A percentile compares a stretch with the other conserved stretches of the same genome.
phyloP scores from a whole-genome alignment of 345 rosid genomes.

The Populus pruinosa region DNA sequence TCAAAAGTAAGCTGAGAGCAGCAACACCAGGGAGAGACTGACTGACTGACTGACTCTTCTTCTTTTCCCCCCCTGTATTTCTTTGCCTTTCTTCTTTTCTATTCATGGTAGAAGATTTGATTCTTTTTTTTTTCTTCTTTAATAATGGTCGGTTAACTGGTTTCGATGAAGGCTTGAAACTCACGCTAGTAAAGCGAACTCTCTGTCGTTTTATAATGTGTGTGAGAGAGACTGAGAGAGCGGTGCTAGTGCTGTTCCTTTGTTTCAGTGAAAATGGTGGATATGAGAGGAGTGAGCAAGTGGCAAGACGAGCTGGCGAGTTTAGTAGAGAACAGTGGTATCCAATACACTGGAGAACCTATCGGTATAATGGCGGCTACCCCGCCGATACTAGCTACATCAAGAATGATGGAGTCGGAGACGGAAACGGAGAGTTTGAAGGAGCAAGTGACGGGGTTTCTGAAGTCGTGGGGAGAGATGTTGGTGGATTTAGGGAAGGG shows the following conservation, averaged over 20 bases:
- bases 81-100: too few species aligned
- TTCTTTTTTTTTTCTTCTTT: too few species aligned
- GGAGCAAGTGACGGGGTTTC: slow-evolving; percentile 67
- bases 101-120: too few species aligned
- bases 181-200: too few species aligned
- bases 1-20: too few species aligned
- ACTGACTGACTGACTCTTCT: too few species aligned
- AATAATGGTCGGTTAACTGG: too few species aligned
- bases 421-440: slow-evolving; percentile 49
- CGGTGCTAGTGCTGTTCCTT: background rate
- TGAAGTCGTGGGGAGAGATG: slow-evolving; percentile 93
- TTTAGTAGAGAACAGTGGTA: slow-evolving; percentile 49
- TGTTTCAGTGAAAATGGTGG: slow-evolving; percentile 47
- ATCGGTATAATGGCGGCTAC: slow-evolving; percentile 20
- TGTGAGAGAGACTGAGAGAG: slow-evolving; percentile 12
- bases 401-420: background rate
- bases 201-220: background rate
- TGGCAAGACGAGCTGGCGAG: slow-evolving; percentile 78
- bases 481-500: slow-evolving; percentile 74
- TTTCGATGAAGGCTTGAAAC: too few species aligned
- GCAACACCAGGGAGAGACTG: too few species aligned
- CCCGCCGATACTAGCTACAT: slow-evolving; percentile 18
- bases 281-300: slow-evolving; percentile 47
- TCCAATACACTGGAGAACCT: slow-evolving; percentile 43
- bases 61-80: too few species aligned